Conservation (phyloP, 2,329 filamentous ascomycete genomes). For the Tympanopsis confertula region DNA sequence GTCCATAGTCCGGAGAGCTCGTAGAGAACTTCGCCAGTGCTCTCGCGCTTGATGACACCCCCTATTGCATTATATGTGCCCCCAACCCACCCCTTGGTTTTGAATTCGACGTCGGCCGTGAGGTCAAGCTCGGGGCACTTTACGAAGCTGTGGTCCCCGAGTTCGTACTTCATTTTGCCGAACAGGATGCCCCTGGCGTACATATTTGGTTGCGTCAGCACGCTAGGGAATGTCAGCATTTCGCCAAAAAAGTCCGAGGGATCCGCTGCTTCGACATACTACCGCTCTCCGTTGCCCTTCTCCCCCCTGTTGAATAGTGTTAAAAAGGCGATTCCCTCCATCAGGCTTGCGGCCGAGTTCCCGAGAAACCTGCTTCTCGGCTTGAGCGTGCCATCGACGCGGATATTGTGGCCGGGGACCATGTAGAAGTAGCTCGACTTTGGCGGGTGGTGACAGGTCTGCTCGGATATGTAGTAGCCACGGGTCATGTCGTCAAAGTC, state of each 20-base stretch:
- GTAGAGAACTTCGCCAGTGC: constrained; percentile 75
- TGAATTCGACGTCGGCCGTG: constrained; percentile 89
- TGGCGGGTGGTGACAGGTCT: constrained; percentile 94
- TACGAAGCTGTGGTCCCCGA: constrained; percentile 90
- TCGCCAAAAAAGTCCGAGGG: neutral
- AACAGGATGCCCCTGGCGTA: constrained; percentile 94
- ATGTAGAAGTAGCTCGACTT: constrained; percentile 99
- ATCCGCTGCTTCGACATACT: constrained; percentile 44
- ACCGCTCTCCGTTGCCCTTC: constrained; percentile 65
- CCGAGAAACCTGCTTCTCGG: constrained; percentile 89
- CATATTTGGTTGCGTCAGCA: constrained; percentile 96
- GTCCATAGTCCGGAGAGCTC: constrained; percentile 90
- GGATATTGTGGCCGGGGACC: constrained; percentile 83
- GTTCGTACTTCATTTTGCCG: constrained; percentile 98
- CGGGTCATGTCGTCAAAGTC: constrained; percentile 73
- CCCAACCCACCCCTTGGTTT: constrained; percentile 93
- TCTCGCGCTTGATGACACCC: constrained; percentile 77
- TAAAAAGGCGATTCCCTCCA: constrained; percentile 90
- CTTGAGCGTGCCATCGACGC: constrained; percentile 91
- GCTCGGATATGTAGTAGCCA: constrained; percentile 92
- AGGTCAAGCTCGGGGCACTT: constrained; percentile 80
- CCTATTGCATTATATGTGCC: constrained; percentile 95
- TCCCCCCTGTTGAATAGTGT: constrained; percentile 68
- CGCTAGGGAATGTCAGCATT: constrained; percentile 34
- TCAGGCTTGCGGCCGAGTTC: constrained; percentile 93